Percentiles rank a stretch among this genome's conserved stretches.
These are phyloP conservation scores for Monascus ruber DNA, from an alignment of 2,329 filamentous ascomycete species.

Conservation along the genomic window DNA sequence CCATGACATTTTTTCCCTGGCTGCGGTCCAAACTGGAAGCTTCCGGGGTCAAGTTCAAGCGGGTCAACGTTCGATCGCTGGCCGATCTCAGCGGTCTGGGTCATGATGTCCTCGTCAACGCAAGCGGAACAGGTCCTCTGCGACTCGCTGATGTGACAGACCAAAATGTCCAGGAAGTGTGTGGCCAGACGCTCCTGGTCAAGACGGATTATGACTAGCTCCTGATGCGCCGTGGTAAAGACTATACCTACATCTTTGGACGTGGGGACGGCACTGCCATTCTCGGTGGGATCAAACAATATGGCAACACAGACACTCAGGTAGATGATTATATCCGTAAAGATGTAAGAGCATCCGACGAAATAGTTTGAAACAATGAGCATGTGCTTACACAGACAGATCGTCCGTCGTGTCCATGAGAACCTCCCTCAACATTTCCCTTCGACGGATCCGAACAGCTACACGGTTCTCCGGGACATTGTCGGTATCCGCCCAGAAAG, in stretches of 20 bases:
- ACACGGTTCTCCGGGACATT: slow-evolving; percentile 13
- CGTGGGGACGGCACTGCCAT: slow-evolving; percentile 13
- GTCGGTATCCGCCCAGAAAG: slow-evolving; percentile 13
- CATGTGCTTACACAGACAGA: slow-evolving; percentile 3
- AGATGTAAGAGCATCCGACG: slow-evolving; percentile 1
- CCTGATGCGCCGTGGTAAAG: slow-evolving; percentile 12
- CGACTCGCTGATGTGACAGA: slow-evolving; percentile 9
- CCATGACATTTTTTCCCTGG: slow-evolving; percentile 15
- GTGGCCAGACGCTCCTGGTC: slow-evolving; percentile 14
- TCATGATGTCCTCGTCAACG: slow-evolving; percentile 17
- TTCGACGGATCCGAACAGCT: slow-evolving; percentile 3
- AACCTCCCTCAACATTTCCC: slow-evolving; percentile 11
- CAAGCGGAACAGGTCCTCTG: slow-evolving; percentile 9
- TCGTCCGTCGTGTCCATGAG: slow-evolving; percentile 10
- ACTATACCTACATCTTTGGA: slow-evolving; percentile 15
- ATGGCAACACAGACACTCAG: slow-evolving; percentile 1
- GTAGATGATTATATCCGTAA: neutral
- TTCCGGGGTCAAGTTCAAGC: slow-evolving; percentile 13
- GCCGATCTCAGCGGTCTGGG: slow-evolving; percentile 8
- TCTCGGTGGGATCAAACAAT: slow-evolving; percentile 13
- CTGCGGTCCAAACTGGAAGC: slow-evolving; percentile 8
- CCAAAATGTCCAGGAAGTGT: slow-evolving; percentile 8
- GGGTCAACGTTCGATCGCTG: slow-evolving; percentile 7
- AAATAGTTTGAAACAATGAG: neutral
- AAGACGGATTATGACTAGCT: slow-evolving; percentile 11